phyloP scores from a whole-genome alignment of 108 stramenopile species.

The Skeletonema tropicum region DNA sequence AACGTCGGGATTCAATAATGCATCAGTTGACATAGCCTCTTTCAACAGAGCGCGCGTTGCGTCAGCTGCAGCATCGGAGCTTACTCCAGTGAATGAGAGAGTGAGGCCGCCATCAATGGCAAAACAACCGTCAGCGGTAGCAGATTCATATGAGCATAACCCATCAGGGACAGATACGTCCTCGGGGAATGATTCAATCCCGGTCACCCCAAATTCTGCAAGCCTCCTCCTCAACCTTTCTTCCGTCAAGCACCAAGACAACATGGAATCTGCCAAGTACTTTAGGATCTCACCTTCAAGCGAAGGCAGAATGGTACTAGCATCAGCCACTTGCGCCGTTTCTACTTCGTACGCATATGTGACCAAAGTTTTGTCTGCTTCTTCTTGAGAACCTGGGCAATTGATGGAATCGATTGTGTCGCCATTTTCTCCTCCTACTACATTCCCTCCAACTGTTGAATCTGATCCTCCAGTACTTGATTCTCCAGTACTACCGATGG shows the following conservation, averaged over 20 bases:
- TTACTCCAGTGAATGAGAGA: conserved; percentile 12
- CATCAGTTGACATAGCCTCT: conserved; percentile 27
- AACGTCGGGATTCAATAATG: conserved; percentile 18
- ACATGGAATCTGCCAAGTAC: conserved; percentile 18
- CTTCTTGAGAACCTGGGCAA: neutral
- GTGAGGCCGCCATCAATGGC: conserved; percentile 32
- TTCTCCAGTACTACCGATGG: no score
- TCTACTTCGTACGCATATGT: conserved; percentile 41
- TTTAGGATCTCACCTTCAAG: conserved; percentile 30
- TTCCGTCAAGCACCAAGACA: conserved; percentile 17
- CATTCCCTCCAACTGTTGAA: neutral
- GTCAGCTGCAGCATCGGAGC: conserved; percentile 12
- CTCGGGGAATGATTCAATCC: conserved; percentile 15
- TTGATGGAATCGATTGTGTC: neutral
- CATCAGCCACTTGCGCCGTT: conserved; percentile 19
- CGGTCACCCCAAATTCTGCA: neutral
- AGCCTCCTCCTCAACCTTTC: neutral
- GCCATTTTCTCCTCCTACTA: neutral
- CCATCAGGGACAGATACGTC: conserved; percentile 27
- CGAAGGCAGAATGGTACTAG: conserved; percentile 16
- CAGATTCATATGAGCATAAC: conserved; percentile 22
- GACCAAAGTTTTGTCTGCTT: conserved; percentile 3
- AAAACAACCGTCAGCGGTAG: conserved; percentile 37
- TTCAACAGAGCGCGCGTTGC: conserved; percentile 13
- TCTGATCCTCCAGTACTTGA: neutral